Conservation (phyloP, 2,329 filamentous ascomycete genomes). For the Stromatinia cepivora region DNA sequence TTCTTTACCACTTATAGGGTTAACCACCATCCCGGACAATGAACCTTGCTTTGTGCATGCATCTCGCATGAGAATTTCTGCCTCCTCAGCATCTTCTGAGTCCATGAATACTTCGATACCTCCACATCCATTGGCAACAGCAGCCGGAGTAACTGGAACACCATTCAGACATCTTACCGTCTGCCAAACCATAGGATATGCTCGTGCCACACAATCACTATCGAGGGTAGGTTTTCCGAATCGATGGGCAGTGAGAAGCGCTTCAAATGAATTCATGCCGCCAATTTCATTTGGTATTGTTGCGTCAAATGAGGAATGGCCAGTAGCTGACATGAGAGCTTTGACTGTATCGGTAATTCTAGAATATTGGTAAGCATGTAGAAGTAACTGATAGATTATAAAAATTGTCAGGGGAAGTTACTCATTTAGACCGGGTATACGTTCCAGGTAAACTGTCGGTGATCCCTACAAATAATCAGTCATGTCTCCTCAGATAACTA, state of each 20-base stretch:
- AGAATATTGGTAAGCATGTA: not conserved
- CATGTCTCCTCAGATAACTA: not conserved
- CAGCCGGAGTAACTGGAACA: constrained; percentile 35
- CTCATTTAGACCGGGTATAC: constrained; percentile 38
- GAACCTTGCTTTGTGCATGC: constrained; percentile 36
- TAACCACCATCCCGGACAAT: constrained; percentile 36
- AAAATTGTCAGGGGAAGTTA: constrained; percentile 22
- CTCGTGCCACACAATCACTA: constrained; percentile 39
- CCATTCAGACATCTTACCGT: constrained; percentile 38
- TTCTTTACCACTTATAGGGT: constrained; percentile 35
- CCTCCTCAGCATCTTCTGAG: constrained; percentile 31
- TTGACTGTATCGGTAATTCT: constrained; percentile 38
- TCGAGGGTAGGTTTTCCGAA: constrained; percentile 36
- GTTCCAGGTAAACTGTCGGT: constrained; percentile 39
- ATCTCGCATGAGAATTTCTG: constrained; percentile 37
- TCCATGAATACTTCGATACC: constrained; percentile 32
- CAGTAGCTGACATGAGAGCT: constrained; percentile 32
- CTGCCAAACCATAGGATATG: constrained; percentile 39
- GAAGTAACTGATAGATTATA: not conserved
- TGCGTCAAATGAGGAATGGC: constrained; percentile 44
- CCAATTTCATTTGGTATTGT: constrained; percentile 66
- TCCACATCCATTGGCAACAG: constrained; percentile 34
- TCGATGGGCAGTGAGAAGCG: constrained; percentile 35
- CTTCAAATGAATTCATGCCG: constrained; percentile 56
- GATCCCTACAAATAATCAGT: constrained; percentile 32